phyloP scores from a whole-genome alignment of 2,329 filamentous ascomycete species.

The Salinomyces thailandicus region DNA sequence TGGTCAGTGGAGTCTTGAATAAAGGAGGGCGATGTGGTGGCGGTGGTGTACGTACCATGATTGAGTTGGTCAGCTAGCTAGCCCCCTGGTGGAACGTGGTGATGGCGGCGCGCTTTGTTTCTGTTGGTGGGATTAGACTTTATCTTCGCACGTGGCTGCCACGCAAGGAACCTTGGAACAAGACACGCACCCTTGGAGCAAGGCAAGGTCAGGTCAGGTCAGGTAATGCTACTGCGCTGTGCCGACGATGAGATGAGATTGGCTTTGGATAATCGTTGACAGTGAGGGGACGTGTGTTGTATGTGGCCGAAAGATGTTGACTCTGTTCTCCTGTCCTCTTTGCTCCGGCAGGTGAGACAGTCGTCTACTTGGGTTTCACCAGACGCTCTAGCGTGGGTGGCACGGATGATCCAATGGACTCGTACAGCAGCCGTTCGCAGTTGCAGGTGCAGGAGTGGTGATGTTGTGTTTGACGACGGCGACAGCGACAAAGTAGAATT shows the following conservation, averaged over 20 bases:
- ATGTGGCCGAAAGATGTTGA: too few species aligned
- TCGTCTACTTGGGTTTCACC: neutral
- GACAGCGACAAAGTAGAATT: too few species aligned
- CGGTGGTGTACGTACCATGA: conserved; percentile 4
- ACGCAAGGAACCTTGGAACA: neutral
- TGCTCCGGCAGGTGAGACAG: neutral
- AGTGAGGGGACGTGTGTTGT: too few species aligned
- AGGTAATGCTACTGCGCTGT: too few species aligned
- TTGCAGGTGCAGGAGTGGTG: neutral
- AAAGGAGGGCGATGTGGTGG: neutral
- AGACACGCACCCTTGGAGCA: neutral
- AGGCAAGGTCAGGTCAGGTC: too few species aligned
- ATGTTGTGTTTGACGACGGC: neutral
- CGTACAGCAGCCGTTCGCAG: neutral
- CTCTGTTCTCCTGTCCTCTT: too few species aligned
- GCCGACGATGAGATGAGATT: too few species aligned
- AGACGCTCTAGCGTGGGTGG: neutral
- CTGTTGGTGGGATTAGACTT: conserved; percentile 1
- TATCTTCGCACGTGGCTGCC: conserved; percentile 1
- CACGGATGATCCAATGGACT: neutral
- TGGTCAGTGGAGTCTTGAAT: conserved; percentile 3
- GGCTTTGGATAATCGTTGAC: too few species aligned
- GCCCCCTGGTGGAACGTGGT: neutral
- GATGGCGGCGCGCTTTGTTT: neutral
- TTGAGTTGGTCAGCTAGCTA: neutral